phyloP scores from a whole-genome alignment of 129 eudicot genomes.

The Centella asiatica region DNA sequence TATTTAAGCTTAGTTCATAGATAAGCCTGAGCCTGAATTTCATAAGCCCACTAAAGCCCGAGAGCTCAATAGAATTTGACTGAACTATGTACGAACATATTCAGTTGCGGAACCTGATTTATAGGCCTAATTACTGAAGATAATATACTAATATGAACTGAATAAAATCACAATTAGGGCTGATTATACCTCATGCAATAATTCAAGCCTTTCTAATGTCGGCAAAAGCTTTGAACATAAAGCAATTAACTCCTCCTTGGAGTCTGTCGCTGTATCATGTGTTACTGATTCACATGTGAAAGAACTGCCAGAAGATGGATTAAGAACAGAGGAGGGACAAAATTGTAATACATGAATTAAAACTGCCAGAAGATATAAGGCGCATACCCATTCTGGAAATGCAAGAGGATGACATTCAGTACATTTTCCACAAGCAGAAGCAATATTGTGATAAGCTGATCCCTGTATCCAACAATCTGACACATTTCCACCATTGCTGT shows the following conservation, averaged over 20 bases:
- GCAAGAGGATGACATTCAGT: slow-evolving; percentile 70
- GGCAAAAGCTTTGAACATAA: slow-evolving; percentile 62
- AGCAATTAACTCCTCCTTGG: slow-evolving; percentile 32
- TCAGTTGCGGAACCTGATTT: too few species aligned
- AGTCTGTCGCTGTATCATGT: slow-evolving; percentile 29
- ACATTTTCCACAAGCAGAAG: slow-evolving; percentile 81
- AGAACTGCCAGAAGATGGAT: slow-evolving; percentile 23
- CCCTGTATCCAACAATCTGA: slow-evolving; percentile 64
- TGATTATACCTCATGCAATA: slow-evolving; percentile 82
- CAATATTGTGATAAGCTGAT: slow-evolving; percentile 55
- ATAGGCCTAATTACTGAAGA: too few species aligned
- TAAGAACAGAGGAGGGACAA: neutral
- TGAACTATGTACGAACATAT: too few species aligned
- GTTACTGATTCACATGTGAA: slow-evolving; percentile 26
- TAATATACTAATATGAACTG: neutral
- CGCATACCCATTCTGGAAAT: slow-evolving; percentile 72
- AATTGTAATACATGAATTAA: neutral
- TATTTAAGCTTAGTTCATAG: too few species aligned
- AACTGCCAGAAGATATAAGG: neutral
- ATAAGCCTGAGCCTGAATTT: too few species aligned
- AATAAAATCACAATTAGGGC: slow-evolving; percentile 3
- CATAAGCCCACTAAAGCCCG: too few species aligned
- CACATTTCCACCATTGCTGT: slow-evolving; percentile 95
- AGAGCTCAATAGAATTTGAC: too few species aligned
- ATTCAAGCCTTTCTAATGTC: slow-evolving; percentile 74